These are phyloP conservation scores for Acanthamoeba healyi DNA, from an alignment of 208 protist species.

Conservation along the genomic window DNA sequence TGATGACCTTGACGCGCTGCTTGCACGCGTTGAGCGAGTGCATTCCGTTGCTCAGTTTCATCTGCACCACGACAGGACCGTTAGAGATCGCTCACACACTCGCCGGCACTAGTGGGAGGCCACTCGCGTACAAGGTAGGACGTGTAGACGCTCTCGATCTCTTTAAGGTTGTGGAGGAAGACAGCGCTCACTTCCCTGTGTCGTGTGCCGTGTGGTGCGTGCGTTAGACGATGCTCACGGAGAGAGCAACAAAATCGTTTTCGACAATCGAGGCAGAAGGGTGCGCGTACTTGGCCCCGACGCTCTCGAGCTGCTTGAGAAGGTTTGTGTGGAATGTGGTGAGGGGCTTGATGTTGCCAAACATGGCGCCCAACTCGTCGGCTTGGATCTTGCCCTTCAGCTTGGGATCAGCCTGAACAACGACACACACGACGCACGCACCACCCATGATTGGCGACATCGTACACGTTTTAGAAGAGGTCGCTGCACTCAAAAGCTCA, in stretches of 20 bases:
- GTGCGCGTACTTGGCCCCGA: background rate
- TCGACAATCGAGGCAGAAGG: background rate
- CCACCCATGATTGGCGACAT: background rate
- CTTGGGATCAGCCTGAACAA: slow-evolving; percentile 65
- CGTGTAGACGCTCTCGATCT: background rate
- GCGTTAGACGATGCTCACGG: too few species aligned
- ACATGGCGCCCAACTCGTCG: slow-evolving; percentile 56
- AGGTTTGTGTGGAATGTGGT: slow-evolving; percentile 45
- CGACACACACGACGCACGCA: too few species aligned
- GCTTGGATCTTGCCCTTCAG: slow-evolving; percentile 61
- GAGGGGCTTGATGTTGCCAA: slow-evolving; percentile 67
- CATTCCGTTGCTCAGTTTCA: slow-evolving; percentile 65
- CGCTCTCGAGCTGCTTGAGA: slow-evolving; percentile 57
- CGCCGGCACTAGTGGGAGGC: too few species aligned
- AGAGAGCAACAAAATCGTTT: too few species aligned
- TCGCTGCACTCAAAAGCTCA: too few species aligned
- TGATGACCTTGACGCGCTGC: slow-evolving; percentile 62
- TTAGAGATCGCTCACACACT: background rate
- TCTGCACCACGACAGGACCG: background rate
- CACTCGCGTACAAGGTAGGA: background rate
- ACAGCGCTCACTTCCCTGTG: slow-evolving; percentile 44
- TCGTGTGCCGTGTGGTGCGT: too few species aligned
- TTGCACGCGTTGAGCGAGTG: slow-evolving; percentile 37
- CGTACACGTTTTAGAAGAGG: too few species aligned
- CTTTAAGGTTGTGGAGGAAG: slow-evolving; percentile 34